phyloP scores from a whole-genome alignment of 2,329 filamentous ascomycete genomes.

The Fusarium sp. region DNA sequence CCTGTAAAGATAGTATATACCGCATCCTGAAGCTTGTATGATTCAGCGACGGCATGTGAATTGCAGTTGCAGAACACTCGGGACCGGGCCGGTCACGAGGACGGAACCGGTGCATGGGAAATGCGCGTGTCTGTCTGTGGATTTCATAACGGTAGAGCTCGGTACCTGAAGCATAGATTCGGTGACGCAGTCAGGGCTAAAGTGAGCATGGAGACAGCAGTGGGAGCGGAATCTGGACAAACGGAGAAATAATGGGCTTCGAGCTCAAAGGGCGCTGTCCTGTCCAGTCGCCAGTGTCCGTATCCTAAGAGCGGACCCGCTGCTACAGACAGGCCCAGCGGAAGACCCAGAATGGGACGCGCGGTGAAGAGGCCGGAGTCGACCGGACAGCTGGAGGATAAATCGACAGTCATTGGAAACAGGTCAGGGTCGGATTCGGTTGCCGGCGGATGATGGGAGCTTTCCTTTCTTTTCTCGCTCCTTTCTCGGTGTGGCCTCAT shows the following conservation, averaged over 20 bases:
- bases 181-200: conserved; percentile 17
- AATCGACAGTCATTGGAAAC: conserved; percentile 5
- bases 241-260: conserved; percentile 24
- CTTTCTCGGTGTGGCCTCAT: neutral
- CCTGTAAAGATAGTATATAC: neutral
- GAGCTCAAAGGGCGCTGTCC: conserved; percentile 6
- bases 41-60: neutral
- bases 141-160: neutral
- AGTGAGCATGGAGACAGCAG: conserved; percentile 21
- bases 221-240: conserved; percentile 28
- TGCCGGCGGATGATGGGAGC: conserved; percentile 14
- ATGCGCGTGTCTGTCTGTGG: conserved; percentile 14
- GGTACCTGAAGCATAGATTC: conserved; percentile 20
- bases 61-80: conserved; percentile 1
- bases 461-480: conserved; percentile 9
- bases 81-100: conserved; percentile 40
- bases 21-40: neutral
- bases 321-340: conserved; percentile 27
- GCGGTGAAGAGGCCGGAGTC: conserved; percentile 37
- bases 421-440: conserved; percentile 6
- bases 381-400: conserved; percentile 30
- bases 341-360: conserved; percentile 24
- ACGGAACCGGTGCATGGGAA: conserved; percentile 27
- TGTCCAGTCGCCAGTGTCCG: neutral
- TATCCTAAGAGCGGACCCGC: conserved; percentile 27